Base-by-base conservation (phyloP, 768 basidiomycete genomes). In the Naematelia encephala region DNA sequence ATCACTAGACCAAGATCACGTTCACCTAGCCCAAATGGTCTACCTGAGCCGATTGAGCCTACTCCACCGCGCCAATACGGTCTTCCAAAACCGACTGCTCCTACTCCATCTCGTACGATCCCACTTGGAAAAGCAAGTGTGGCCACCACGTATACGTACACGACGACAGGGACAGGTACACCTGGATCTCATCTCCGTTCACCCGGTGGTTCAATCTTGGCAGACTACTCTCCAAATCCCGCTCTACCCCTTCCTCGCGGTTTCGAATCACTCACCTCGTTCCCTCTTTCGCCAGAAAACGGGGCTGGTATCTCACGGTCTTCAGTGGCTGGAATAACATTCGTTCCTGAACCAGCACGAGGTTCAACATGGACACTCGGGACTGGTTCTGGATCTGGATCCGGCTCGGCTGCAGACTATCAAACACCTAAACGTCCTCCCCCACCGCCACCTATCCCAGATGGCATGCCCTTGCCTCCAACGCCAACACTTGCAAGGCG, bases 391-490 rank as follows among this genome's bases (percentile, higher is more conserved):
- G 42, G 42, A 34, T 3, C 23, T 43, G 14, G 46, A 34, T 12
- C 54, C 54, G 42, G 26, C 21, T 14, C 27, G 49, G 13, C 56
- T 21, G 51, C 45, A 16, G 26, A 34, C 43, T 64, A 43, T 30
- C 25, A 54, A 43, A 51, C 23, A 13, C 45, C 57, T 0, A 51
- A 58, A 13, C 29, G 72, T 59, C 62, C 72, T 10, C 67, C 72
- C 5, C 72, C 69, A 1, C 72, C 72, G 2, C 72, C 69, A 1
- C 72, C 72, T 1, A 60, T 73, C 51, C 72, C 72, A 0, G 48
- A 54, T 4, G 56, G 52, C 34, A 63, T 73, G 63, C 72, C 72
- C 12, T 51, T 73, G 1, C 72, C 72, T 1, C 72, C 72, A 3
- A 73, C 72, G 2, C 72, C 72, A 0, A 68, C 62, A 3, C 29